A percentile compares a stretch with the other conserved stretches of the same genome.
Evolutionary conservation across 2,329 filamentous ascomycete genomes (phyloP).

Genomic region (Talaromyces sp.): DNA sequence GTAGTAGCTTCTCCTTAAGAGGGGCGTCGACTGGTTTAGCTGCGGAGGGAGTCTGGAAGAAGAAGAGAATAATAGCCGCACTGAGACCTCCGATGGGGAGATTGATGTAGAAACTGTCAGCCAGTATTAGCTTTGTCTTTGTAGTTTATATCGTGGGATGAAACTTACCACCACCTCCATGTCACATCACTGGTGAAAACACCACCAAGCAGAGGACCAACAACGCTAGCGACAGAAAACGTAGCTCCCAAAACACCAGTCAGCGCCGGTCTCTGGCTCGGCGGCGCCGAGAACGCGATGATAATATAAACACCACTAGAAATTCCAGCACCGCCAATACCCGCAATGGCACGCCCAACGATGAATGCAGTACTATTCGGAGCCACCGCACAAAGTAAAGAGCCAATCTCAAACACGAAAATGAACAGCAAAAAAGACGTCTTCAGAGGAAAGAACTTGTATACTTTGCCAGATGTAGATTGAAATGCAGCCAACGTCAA

Average conservation of each 20-base stretch:
- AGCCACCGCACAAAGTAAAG: conserved; percentile 39
- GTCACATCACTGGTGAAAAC: conserved; percentile 45
- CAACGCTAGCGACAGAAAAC: conserved; percentile 48
- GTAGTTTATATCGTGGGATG: too few species aligned
- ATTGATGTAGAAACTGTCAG: conserved; percentile 32
- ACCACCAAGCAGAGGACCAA: conserved; percentile 48
- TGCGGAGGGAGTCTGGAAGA: conserved; percentile 25
- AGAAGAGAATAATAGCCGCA: conserved; percentile 25
- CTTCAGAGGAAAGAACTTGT: conserved; percentile 33
- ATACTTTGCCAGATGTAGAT: conserved; percentile 31
- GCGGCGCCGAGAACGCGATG: conserved; percentile 23
- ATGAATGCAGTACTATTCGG: conserved; percentile 34
- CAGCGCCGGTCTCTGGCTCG: conserved; percentile 15
- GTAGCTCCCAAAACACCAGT: conserved; percentile 49
- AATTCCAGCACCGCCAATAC: conserved; percentile 34
- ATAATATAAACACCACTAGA: conserved; percentile 28
- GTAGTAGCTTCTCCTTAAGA: conserved; percentile 23
- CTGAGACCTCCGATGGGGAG: conserved; percentile 31
- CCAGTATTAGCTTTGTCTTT: neutral
- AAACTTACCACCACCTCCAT: conserved; percentile 42
- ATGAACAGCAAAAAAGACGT: conserved; percentile 34
- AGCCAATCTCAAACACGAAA: conserved; percentile 41
- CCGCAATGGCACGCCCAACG: conserved; percentile 37
- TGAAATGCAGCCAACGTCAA: conserved; percentile 34
- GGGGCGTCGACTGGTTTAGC: conserved; percentile 13